phyloP scores from a whole-genome alignment of 257 asterid genomes.

The Cordia subcordata region DNA sequence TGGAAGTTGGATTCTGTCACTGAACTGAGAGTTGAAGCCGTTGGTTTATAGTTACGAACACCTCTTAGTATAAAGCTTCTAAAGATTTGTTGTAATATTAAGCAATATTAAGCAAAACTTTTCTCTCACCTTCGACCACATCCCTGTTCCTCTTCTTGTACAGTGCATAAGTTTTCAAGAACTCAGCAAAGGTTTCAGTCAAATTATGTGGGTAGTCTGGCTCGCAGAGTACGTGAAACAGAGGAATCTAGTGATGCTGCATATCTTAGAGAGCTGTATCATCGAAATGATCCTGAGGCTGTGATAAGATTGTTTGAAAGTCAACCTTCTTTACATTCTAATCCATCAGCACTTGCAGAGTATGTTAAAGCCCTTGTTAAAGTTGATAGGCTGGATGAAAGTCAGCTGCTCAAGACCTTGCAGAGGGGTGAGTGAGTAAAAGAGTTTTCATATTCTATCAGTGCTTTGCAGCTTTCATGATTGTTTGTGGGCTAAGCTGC shows the following conservation, averaged over 20 bases:
- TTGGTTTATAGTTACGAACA: too few relatives aligned
- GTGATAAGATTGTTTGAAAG: conserved; percentile 6
- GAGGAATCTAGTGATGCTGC: conserved; percentile 11
- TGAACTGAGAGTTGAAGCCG: too few relatives aligned
- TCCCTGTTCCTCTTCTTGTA: neutral
- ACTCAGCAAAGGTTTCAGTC: conserved; percentile 5
- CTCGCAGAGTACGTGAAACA: conserved; percentile 10
- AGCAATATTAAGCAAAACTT: too few relatives aligned
- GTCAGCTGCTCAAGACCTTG: conserved; percentile 8
- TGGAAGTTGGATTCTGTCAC: too few relatives aligned
- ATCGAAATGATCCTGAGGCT: conserved; percentile 8
- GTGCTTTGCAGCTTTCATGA: neutral
- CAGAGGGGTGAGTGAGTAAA: conserved; percentile 2
- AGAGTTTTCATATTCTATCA: neutral
- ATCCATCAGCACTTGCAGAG: conserved; percentile 13
- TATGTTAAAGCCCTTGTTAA: conserved; percentile 12
- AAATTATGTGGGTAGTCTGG: conserved; percentile 8
- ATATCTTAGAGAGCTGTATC: conserved; percentile 9
- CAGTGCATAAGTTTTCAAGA: neutral
- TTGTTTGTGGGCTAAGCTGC: neutral
- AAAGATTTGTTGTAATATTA: too few relatives aligned
- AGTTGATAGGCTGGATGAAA: conserved; percentile 13
- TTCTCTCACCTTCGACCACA: neutral
- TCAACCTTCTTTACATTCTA: conserved; percentile 15
- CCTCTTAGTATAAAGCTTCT: too few relatives aligned